Conservation (phyloP, 305 asterid genomes). For the Fraxinus velutina region DNA sequence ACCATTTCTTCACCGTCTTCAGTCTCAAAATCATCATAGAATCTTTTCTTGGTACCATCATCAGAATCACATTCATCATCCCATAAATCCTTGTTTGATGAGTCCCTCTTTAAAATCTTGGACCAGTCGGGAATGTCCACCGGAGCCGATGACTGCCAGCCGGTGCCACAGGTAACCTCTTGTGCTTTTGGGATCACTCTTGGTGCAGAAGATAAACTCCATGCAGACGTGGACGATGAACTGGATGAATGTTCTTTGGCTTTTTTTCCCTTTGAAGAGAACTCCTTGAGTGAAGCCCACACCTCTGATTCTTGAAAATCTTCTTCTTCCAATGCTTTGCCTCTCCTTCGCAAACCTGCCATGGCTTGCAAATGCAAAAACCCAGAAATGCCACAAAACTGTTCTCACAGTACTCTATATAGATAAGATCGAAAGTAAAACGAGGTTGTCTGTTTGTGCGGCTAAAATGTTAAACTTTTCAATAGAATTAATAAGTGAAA, state of each 20-base stretch:
- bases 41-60: neutral
- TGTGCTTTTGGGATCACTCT: slow-evolving; percentile 33
- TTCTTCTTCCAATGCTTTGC: slow-evolving; percentile 21
- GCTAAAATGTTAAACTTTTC: slow-evolving; percentile 11
- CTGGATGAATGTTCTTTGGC: neutral
- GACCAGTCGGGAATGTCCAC: slow-evolving; percentile 45
- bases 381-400: neutral
- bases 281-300: slow-evolving; percentile 28
- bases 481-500: slow-evolving; percentile 10
- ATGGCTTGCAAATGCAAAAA: slow-evolving; percentile 6
- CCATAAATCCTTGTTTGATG: slow-evolving; percentile 26
- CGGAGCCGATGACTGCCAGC: slow-evolving; percentile 33
- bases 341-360: slow-evolving; percentile 25
- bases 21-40: neutral
- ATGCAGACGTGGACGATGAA: slow-evolving; percentile 29
- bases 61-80: slow-evolving; percentile 27
- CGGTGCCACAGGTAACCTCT: slow-evolving; percentile 3
- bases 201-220: slow-evolving; percentile 27
- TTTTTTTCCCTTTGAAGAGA: slow-evolving; percentile 9
- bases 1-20: slow-evolving; percentile 34
- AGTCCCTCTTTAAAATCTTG: slow-evolving; percentile 34
- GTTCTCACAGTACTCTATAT: neutral
- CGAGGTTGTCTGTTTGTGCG: neutral
- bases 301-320: slow-evolving; percentile 55
- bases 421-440: neutral